Evolutionary conservation across 2,329 filamentous ascomycete species (phyloP), one percentile per base, ranked within the genome.

Genomic region (Teratosphaeriaceae sp.): DNA sequence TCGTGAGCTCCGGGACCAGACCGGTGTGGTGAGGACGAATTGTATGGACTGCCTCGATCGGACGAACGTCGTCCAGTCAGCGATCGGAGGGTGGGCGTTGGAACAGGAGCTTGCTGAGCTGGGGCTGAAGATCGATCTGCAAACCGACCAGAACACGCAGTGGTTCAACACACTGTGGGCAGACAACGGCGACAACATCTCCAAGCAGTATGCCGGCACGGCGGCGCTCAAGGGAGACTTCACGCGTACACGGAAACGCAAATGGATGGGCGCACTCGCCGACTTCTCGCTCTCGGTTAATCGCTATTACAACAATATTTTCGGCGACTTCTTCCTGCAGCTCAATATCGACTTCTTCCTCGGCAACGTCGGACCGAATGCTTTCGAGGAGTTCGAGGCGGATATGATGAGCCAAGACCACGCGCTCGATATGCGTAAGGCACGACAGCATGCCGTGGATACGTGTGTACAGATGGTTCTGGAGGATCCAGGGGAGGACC

Each of bases 161-260:
- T 97, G 90, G 88, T 97, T 97, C 70, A 97, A 98, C 64, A 88
- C 80, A 0, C 72, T 97, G 0, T 98, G 92, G 90, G 92, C 92
- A 0, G 92, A 98, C 61, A 98, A 98, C 53, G 92, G 92, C 12
- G 92, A 98, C 63, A 88, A 89, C 0, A 88, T 97, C 43, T 94
- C 88, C 0, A 88, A 89, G 53, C 90, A 96, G 62, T 98, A 98
- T 63, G 88, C 92, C 1, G 94, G 88, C 8, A 97, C 92, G 0
- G 88, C 88, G 2, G 92, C 92, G 0, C 79, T 98, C 66, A 98
- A 98, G 61, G 92, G 92, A 7, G 92, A 98, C 63, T 98, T 90
- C 60, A 98, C 92, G 1, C 78, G 92, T 34, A 96, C 89, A 2
- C 77, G 83, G 44, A 95, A 94, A 66, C 79, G 92, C 35, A 85